Evolutionary conservation across 2,329 filamentous ascomycete genomes (phyloP).

Genomic region (Neonectria magnoliae): DNA sequence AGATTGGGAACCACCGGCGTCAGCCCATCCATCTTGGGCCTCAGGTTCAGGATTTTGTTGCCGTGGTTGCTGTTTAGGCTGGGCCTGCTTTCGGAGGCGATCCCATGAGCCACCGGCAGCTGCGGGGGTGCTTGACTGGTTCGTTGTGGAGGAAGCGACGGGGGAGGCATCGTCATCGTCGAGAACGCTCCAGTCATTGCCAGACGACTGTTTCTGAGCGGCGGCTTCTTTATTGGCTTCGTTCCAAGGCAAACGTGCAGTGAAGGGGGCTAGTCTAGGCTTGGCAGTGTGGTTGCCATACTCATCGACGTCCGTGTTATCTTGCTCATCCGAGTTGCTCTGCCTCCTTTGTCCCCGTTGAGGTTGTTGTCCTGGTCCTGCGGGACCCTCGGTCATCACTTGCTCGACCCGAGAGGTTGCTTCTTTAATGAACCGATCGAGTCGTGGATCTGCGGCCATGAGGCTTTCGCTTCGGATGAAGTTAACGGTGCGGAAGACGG

Average conservation of each 20-base stretch:
- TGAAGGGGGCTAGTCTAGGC: neutral
- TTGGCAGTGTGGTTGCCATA: constrained; percentile 13
- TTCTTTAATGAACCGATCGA: constrained; percentile 39
- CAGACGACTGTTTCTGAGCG: constrained; percentile 25
- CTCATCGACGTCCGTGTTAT: constrained; percentile 14
- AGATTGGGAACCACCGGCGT: constrained; percentile 17
- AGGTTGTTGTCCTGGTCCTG: neutral
- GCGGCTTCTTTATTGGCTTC: constrained; percentile 2
- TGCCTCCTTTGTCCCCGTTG: constrained; percentile 13
- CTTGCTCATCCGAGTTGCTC: constrained; percentile 11
- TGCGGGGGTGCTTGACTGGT: constrained; percentile 23
- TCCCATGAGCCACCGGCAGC: constrained; percentile 53
- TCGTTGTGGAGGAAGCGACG: constrained; percentile 46
- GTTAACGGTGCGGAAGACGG: constrained; percentile 38
- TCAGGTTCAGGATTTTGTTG: constrained; percentile 30
- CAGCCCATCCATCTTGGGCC: constrained; percentile 29
- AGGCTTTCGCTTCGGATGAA: constrained; percentile 36
- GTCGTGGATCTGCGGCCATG: constrained; percentile 36
- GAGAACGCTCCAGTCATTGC: constrained; percentile 40
- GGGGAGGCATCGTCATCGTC: constrained; percentile 57
- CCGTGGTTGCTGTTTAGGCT: constrained; percentile 32
- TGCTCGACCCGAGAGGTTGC: constrained; percentile 36
- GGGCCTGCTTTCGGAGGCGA: constrained; percentile 51
- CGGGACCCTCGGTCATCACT: constrained; percentile 30
- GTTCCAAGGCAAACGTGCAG: constrained; percentile 19